phyloP scores from a whole-genome alignment of 305 asterid species.

The Fraxinus dipetala region DNA sequence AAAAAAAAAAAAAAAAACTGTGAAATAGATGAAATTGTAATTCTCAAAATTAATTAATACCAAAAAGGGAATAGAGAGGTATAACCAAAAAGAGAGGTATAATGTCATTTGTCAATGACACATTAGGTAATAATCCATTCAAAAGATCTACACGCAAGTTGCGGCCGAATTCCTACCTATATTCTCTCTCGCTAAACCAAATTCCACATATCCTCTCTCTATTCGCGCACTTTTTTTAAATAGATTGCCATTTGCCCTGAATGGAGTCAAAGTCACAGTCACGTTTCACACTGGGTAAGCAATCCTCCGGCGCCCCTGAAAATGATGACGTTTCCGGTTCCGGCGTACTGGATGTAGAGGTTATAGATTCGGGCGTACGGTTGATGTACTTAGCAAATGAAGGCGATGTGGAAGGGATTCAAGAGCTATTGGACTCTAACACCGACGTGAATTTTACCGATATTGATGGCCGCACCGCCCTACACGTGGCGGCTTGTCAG shows the following conservation, averaged over 20 bases:
- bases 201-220: not conserved
- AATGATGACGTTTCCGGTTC: conserved; percentile 24
- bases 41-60: not conserved
- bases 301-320: conserved; percentile 55
- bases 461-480: conserved; percentile 71
- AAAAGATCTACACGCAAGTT: not conserved
- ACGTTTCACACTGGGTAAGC: conserved; percentile 60
- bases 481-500: conserved; percentile 87
- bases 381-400: conserved; percentile 73
- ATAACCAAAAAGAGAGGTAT: not conserved
- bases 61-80: not conserved
- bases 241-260: not conserved
- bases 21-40: too few species aligned
- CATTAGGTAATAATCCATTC: not conserved
- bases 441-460: conserved; percentile 63
- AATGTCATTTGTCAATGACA: not conserved
- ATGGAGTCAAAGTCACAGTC: conserved; percentile 63
- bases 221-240: not conserved
- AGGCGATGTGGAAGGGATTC: conserved; percentile 76
- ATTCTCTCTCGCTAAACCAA: not conserved
- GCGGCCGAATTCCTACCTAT: not conserved
- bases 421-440: conserved; percentile 59
- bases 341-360: conserved; percentile 27
- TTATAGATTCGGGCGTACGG: conserved; percentile 59
- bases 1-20: too few species aligned